These are phyloP conservation scores for Tolypocladium inflatum DNA, from an alignment of 2,329 filamentous ascomycete species.

Conservation along the genomic window DNA sequence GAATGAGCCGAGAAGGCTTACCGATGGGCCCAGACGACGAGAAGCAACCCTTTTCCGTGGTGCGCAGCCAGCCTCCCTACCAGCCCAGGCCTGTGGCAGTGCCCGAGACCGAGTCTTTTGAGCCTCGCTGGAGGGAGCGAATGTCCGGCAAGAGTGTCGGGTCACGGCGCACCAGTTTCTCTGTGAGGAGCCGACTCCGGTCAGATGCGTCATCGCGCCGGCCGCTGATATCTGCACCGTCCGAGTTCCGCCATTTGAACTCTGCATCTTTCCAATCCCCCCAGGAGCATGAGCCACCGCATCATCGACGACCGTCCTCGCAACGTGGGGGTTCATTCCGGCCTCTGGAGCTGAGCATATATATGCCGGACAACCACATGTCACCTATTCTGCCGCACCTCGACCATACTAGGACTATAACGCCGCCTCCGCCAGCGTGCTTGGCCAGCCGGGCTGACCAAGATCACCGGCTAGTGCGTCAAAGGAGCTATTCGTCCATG, in stretches of 20 bases:
- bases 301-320: conserved; percentile 8
- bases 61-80: conserved; percentile 17
- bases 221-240: conserved; percentile 48
- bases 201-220: conserved; percentile 37
- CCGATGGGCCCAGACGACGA: conserved; percentile 22
- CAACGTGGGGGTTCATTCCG: conserved; percentile 32
- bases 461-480: conserved; percentile 20
- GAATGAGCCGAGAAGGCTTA: conserved; percentile 10
- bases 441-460: conserved; percentile 22
- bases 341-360: conserved; percentile 49
- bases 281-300: not conserved
- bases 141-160: conserved; percentile 11
- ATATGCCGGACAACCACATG: conserved; percentile 28
- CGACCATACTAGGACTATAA: conserved; percentile 26
- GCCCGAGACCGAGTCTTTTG: conserved; percentile 9
- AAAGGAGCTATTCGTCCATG: conserved; percentile 39
- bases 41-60: conserved; percentile 14
- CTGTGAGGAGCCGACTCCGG: conserved; percentile 35
- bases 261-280: conserved; percentile 34
- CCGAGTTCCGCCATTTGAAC: conserved; percentile 50
- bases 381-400: conserved; percentile 50
- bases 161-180: conserved; percentile 31
- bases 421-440: conserved; percentile 28
- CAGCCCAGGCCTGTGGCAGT: conserved; percentile 17
- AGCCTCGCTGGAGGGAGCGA: conserved; percentile 9